Evolutionary conservation across 192 early-diverging fungal species (phyloP), one percentile per base, ranked within the genome.

Genomic region (Umbelopsis sp.): DNA sequence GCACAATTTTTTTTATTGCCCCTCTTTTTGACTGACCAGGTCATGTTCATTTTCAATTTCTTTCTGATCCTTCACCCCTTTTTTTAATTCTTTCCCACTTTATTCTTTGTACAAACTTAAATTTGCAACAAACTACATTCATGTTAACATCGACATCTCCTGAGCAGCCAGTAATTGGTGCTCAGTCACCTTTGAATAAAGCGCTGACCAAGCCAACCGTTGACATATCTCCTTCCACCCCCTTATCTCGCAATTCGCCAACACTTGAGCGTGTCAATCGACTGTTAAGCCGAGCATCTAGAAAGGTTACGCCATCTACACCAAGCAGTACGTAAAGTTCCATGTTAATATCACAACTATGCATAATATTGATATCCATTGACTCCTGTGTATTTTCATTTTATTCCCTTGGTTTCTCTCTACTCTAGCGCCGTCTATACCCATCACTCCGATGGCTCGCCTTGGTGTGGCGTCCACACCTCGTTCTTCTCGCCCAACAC

Each of bases 381-480:
- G 37, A 30, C 37, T 6, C 37, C 10, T 41, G 37, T 41, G 37
- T 41, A 41, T 41, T 41, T 41, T 49, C 15, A 1, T 30, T 49
- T 49, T 16, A 1, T 61, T 18, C 18, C 27, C 10, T 53, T 37
- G 1, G 10, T 61, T 35, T 0, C 55, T 25, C 4, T 2, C 51
- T 30, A 30, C 27, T 30, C 7, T 30, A 61, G 55, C 55, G 21
- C 55, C 55, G 18, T 61, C 55, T 18, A 27, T 61, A n/a, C 55
- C 55, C 18, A 61, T 61, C 55, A 61, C 55, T 61, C 55, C 55
- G 55, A 61, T 61, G 55, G 55, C 55, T 30, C 55, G 55, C 55
- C 55, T 61, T 35, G 55, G 55, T 30, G 55, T 61, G 27, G 25
- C 55, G 16, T 25, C 55, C 13, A 61, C 55, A 61, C 55, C 55